Percentiles rank a stretch among this genome's conserved stretches.
Evolutionary conservation across 2,329 filamentous ascomycete species (phyloP).

Genomic region (Achaetomium macrosporum): DNA sequence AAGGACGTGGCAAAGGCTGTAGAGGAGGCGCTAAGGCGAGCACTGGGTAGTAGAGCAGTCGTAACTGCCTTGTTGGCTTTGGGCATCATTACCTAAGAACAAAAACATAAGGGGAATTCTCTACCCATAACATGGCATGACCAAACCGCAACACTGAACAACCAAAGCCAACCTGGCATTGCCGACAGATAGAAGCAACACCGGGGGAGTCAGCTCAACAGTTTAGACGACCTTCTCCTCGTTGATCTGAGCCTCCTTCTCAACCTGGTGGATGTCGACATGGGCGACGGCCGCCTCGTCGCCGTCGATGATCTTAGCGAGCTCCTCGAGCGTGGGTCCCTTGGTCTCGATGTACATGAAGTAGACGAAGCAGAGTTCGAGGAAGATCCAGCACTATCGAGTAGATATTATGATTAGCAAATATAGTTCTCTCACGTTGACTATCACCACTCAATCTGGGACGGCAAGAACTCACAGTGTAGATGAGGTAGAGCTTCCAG

Average conservation of each 20-base stretch:
- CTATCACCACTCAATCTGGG: no score
- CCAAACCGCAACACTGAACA: background rate
- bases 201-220: background rate
- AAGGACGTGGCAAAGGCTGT: no score
- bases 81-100: conserved; percentile 5
- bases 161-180: background rate
- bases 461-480: conserved; percentile 37
- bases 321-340: conserved; percentile 60
- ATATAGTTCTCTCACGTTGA: no score
- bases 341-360: conserved; percentile 55
- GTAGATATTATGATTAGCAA: conserved; percentile 1
- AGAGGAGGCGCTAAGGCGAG: no score
- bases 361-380: conserved; percentile 51
- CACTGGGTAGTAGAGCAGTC: background rate
- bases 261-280: conserved; percentile 40
- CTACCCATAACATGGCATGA: background rate
- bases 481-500: conserved; percentile 54
- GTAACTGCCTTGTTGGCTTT: conserved; percentile 4
- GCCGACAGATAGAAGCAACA: conserved; percentile 3
- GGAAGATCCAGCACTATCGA: conserved; percentile 44
- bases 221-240: conserved; percentile 20
- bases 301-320: conserved; percentile 62
- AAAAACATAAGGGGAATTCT: conserved; percentile 4
- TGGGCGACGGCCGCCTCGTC: conserved; percentile 46
- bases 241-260: conserved; percentile 35